Conservation (phyloP, 352 stramenopile genomes). For the Phytophthora capsici region DNA sequence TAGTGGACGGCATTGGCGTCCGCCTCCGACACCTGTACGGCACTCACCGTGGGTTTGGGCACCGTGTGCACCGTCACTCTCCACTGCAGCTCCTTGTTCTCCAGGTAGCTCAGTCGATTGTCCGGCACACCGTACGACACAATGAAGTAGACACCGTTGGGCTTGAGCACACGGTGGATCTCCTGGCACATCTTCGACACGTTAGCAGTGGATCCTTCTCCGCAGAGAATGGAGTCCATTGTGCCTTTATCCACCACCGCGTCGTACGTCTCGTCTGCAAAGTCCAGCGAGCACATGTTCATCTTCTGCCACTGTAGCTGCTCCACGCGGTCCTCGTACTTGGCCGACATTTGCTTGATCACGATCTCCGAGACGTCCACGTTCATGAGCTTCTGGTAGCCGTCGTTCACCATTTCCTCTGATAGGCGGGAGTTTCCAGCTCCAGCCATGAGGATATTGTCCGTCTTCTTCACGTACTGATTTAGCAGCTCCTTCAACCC, state of each 20-base stretch:
- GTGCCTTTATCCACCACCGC: conserved; percentile 95
- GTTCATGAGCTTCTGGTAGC: conserved; percentile 95
- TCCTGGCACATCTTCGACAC: conserved; percentile 96
- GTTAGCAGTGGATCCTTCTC: conserved; percentile 95
- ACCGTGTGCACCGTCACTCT: conserved; percentile 96
- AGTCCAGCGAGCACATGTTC: conserved; percentile 95
- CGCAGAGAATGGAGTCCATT: conserved; percentile 96
- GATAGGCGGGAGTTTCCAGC: conserved; percentile 94
- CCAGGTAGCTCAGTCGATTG: conserved; percentile 95
- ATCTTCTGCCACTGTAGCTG: conserved; percentile 95
- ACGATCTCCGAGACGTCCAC: conserved; percentile 96
- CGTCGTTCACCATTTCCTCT: conserved; percentile 97
- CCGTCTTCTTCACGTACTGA: conserved; percentile 95
- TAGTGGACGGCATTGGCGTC: conserved; percentile 96
- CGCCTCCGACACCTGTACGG: conserved; percentile 91
- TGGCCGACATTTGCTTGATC: conserved; percentile 94
- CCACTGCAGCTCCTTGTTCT: conserved; percentile 96
- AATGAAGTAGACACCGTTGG: conserved; percentile 95
- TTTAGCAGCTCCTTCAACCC: conserved; percentile 90
- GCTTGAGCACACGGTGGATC: conserved; percentile 94
- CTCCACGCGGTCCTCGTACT: conserved; percentile 92
- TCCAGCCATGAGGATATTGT: conserved; percentile 93
- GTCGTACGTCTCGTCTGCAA: conserved; percentile 95
- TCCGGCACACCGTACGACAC: conserved; percentile 96
- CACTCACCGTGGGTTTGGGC: conserved; percentile 95